Evolutionary conservation across 140 eudicot species (phyloP).

Genomic region (Stevia rebaudiana): DNA sequence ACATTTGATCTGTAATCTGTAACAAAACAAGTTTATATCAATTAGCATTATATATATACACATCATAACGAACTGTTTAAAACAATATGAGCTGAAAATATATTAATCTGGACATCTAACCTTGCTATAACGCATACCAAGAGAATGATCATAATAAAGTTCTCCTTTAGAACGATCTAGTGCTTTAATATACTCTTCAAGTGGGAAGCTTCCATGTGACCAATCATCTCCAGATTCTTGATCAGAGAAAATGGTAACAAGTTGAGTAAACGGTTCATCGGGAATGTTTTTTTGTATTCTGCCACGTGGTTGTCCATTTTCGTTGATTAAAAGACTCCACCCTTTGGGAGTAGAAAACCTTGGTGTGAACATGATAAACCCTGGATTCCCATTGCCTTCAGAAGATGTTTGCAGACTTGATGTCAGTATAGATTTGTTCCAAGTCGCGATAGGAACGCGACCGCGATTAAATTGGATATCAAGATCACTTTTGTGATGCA

Average conservation of each 20-base stretch:
- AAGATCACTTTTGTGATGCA: constrained; percentile 56
- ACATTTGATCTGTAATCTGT: constrained; percentile 92
- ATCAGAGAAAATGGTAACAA: constrained; percentile 64
- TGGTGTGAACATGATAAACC: constrained; percentile 68
- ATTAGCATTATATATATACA: neutral
- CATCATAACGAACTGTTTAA: neutral
- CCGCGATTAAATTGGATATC: constrained; percentile 72
- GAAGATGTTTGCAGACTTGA: constrained; percentile 57
- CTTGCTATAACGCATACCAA: constrained; percentile 97
- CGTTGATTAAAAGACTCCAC: constrained; percentile 57
- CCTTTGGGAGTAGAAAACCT: constrained; percentile 62
- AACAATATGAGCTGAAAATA: neutral
- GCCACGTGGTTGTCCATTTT: constrained; percentile 33
- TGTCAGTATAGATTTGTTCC: constrained; percentile 52
- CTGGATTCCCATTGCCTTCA: constrained; percentile 77
- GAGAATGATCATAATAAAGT: constrained; percentile 82
- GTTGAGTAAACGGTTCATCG: constrained; percentile 56
- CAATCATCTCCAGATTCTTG: constrained; percentile 74
- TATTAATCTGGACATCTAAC: constrained; percentile 35
- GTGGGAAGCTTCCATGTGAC: constrained; percentile 91
- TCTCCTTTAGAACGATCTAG: constrained; percentile 85
- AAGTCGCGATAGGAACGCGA: constrained; percentile 86
- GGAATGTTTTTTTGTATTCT: constrained; percentile 35
- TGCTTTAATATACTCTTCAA: constrained; percentile 82
- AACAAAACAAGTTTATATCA: constrained; percentile 15